phyloP scores from a whole-genome alignment of 768 basidiomycete genomes.

The Serendipita vermifera region DNA sequence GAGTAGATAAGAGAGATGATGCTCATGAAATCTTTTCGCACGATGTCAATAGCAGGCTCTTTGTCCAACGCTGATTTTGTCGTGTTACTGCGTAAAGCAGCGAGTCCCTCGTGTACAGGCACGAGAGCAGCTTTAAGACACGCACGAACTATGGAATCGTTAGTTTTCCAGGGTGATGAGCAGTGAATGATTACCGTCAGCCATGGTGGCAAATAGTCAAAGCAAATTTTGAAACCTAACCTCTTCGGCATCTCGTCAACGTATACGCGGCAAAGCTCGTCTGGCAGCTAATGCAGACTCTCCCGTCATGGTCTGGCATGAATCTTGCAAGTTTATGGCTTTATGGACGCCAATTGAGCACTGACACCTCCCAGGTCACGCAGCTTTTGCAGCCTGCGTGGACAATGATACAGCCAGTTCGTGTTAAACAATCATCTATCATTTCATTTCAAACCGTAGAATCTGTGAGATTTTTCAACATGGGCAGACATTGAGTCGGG shows the following conservation, averaged over 20 bases:
- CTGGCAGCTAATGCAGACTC: slow-evolving; percentile 3
- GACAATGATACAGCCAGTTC: background rate
- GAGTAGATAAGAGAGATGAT: slow-evolving; percentile 46
- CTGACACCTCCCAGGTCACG: background rate
- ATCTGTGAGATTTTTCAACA: background rate
- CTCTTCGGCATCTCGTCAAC: background rate
- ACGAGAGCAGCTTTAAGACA: background rate
- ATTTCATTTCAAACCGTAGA: background rate
- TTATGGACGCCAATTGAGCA: background rate
- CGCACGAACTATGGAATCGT: background rate
- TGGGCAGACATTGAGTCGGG: no score
- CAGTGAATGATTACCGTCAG: no score
- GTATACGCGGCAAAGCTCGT: background rate
- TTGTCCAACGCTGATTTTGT: slow-evolving; percentile 12
- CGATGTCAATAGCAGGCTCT: slow-evolving; percentile 24
- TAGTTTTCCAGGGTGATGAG: background rate
- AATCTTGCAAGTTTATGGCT: background rate
- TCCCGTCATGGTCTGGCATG: background rate
- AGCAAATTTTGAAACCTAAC: background rate
- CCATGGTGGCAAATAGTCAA: background rate
- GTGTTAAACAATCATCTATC: background rate
- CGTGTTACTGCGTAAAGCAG: background rate
- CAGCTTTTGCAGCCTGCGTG: background rate
- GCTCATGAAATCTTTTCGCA: slow-evolving; percentile 45
- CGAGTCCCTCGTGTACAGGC: background rate